Evolutionary conservation across 495 filamentous ascomycete genomes (phyloP).

Genomic region (Aspergillus panamensis): DNA sequence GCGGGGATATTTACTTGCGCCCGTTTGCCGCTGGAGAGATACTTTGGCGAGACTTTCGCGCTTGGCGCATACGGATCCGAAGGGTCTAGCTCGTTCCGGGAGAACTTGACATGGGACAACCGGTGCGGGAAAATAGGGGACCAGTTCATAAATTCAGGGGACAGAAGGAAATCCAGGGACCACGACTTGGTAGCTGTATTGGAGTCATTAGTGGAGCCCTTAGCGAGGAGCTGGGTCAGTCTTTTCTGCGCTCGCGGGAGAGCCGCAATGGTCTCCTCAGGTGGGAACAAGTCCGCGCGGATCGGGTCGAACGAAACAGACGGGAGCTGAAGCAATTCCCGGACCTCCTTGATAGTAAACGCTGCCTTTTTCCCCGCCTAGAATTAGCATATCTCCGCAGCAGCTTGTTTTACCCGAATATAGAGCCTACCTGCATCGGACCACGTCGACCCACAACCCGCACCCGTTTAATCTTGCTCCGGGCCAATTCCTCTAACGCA

Average conservation of each 20-base stretch:
- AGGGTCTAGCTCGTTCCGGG: conserved; percentile 53
- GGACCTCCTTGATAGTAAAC: conserved; percentile 90
- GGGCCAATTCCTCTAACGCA: conserved; percentile 68
- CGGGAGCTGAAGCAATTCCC: conserved; percentile 80
- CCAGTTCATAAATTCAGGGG: conserved; percentile 65
- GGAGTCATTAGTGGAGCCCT: conserved; percentile 57
- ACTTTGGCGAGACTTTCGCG: conserved; percentile 39
- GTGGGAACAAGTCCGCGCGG: conserved; percentile 59
- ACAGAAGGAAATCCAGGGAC: conserved; percentile 78
- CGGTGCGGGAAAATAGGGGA: conserved; percentile 38
- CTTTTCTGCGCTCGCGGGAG: conserved; percentile 72
- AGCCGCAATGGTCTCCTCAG: conserved; percentile 48
- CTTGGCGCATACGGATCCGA: conserved; percentile 44
- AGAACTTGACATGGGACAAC: conserved; percentile 62
- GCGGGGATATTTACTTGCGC: conserved; percentile 56
- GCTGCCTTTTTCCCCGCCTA: conserved; percentile 53
- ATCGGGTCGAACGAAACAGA: conserved; percentile 68
- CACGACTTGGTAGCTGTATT: conserved; percentile 59
- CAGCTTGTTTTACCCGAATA: conserved; percentile 69
- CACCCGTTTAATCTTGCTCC: conserved; percentile 74
- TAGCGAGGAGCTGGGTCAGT: conserved; percentile 72
- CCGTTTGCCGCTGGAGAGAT: conserved; percentile 32
- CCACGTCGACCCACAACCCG: conserved; percentile 83
- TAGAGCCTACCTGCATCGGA: conserved; percentile 65
- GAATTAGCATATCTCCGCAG: background rate